phyloP scores from a whole-genome alignment of 164 flowering plant genomes.

The Vitis labrusca region DNA sequence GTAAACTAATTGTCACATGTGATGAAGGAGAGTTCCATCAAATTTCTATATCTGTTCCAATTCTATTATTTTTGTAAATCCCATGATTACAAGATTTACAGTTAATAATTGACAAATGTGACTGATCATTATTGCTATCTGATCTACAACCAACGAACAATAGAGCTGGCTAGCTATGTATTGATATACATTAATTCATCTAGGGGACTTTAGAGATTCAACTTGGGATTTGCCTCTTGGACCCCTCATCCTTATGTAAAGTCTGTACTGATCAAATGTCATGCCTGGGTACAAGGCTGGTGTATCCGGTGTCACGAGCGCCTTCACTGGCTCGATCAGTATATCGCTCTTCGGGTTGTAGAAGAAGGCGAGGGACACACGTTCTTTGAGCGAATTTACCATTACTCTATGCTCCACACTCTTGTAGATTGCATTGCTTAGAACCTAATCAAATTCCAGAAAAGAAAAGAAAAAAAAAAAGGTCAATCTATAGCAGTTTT shows the following conservation, averaged over 20 bases:
- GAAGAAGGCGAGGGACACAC: constrained; percentile 65
- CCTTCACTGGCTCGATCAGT: constrained; percentile 43
- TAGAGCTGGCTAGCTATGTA: background rate
- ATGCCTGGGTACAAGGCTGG: constrained; percentile 55
- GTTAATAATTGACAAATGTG: background rate
- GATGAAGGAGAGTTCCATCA: too few relatives aligned
- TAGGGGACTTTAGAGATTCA: constrained; percentile 41
- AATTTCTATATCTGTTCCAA: background rate
- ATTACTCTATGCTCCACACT: constrained; percentile 78
- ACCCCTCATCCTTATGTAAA: constrained; percentile 57
- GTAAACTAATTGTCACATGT: too few relatives aligned
- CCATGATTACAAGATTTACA: background rate
- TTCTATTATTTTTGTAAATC: background rate
- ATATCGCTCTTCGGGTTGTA: constrained; percentile 71
- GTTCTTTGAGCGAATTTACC: constrained; percentile 48
- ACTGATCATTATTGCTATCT: background rate
- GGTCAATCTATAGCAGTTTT: too few relatives aligned
- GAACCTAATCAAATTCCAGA: constrained; percentile 30
- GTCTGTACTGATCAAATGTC: constrained; percentile 71
- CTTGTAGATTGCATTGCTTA: constrained; percentile 65
- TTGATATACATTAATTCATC: constrained; percentile 9
- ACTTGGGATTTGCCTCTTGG: constrained; percentile 69
- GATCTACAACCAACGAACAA: constrained; percentile 1
- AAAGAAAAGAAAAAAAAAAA: background rate
- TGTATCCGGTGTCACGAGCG: constrained; percentile 41